phyloP scores from a whole-genome alignment of 2,329 filamentous ascomycete species.

The Cladobotryum protrusum region DNA sequence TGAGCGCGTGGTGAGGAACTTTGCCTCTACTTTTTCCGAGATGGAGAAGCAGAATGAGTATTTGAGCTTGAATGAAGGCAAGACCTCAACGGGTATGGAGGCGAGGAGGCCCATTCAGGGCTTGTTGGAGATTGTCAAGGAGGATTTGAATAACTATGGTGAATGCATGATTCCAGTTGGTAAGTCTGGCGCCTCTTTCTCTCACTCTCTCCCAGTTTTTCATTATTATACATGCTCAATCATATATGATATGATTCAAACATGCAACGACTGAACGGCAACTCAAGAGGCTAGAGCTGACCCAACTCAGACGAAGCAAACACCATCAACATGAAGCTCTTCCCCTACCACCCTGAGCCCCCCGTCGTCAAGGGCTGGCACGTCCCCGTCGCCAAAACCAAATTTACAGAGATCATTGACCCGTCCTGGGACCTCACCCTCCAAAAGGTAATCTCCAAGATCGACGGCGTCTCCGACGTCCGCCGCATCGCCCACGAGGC shows the following conservation, averaged over 20 bases:
- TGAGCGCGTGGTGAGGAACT: constrained; percentile 76
- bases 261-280: not conserved
- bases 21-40: constrained; percentile 79
- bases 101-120: constrained; percentile 69
- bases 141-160: constrained; percentile 93
- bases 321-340: constrained; percentile 93
- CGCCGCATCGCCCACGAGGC: constrained; percentile 78
- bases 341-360: constrained; percentile 73
- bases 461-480: constrained; percentile 88
- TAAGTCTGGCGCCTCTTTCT: constrained; percentile 34
- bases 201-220: no score
- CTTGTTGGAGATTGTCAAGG: constrained; percentile 70
- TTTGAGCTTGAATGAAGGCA: constrained; percentile 56
- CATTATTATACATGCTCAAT: not conserved
- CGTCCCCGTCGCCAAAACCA: constrained; percentile 73
- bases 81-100: constrained; percentile 28
- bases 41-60: constrained; percentile 90
- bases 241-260: no score
- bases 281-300: not conserved
- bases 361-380: constrained; percentile 80
- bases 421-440: constrained; percentile 71
- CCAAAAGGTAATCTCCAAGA: constrained; percentile 71
- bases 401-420: constrained; percentile 57
- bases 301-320: constrained; percentile 69
- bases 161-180: constrained; percentile 98